Evolutionary conservation across 192 early-diverging fungal species (phyloP), one percentile per base, ranked within the genome.

Genomic region (Entomortierella chlamydospora): DNA sequence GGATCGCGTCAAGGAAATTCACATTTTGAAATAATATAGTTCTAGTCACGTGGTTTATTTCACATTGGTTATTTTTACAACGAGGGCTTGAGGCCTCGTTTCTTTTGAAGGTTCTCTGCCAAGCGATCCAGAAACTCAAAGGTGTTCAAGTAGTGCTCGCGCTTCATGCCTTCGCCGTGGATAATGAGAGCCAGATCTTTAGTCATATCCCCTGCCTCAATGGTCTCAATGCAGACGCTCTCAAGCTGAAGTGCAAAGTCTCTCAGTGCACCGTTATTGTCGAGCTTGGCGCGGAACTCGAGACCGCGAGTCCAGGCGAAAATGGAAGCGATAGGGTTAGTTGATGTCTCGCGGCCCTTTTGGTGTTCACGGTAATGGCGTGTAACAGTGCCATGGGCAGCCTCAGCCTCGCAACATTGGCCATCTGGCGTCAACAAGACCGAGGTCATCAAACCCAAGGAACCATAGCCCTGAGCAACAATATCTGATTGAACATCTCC

Each of bases 151-250:
- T 96, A 99, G 72, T 97, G 93, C 25, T 91, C 85, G 22, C 93
- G 87, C 59, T 93, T 92, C 62, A 91, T 70, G 51, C 84, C 87
- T 67, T 93, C 91, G 73, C 95, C 96, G 69, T 99, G 92, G 73
- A 99, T 99, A 41, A 95, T 87, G 80, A 99, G 85, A 29, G 97
- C 96, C 64, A 99, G 83, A 82, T 99, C 97, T 91, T 99, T 99
- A 83, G 97, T 99, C 97, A 99, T 99, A 57, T 94, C 84, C 22
- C 90, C 88, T 41, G 86, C 88, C 61, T 95, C 89, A 66, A 99
- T 95, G 2, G 96, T 92, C 52, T 96, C 92, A 61, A 97, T 87
- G 78, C 95, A 96, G 18, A 97, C 95, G 26, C 81, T 61, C 81
- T 99, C 97, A 33, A 99, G 87, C 63, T 93, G 90, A 39, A 86